Evolutionary conservation across 805 yeast species (phyloP).

Genomic region (Yarrowia sp.): DNA sequence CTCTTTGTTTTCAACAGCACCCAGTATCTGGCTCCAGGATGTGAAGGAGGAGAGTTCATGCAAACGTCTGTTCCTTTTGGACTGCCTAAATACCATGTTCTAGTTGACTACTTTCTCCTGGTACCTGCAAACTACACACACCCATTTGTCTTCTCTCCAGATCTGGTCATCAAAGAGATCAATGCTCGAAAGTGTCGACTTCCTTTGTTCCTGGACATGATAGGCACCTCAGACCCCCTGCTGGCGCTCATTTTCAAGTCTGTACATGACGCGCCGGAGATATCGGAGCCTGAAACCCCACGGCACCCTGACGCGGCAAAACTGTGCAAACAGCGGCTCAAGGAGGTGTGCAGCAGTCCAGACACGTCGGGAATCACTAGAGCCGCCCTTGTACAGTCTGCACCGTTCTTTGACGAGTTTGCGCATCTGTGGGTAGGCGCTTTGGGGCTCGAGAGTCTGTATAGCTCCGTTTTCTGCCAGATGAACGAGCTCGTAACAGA

Average conservation of each 20-base stretch:
- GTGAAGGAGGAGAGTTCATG: slow-evolving; percentile 25
- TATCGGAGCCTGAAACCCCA: background rate
- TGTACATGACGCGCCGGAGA: background rate
- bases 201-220: slow-evolving; percentile 12
- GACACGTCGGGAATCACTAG: slow-evolving; percentile 30
- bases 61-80: slow-evolving; percentile 32
- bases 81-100: slow-evolving; percentile 30
- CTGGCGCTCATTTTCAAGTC: slow-evolving; percentile 14
- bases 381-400: slow-evolving; percentile 30
- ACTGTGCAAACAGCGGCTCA: background rate
- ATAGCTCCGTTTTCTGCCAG: slow-evolving; percentile 32
- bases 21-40: background rate
- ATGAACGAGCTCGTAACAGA: slow-evolving; percentile 28
- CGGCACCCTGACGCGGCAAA: background rate
- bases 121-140: slow-evolving; percentile 29
- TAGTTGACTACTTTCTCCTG: slow-evolving; percentile 29
- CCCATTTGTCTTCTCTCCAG: slow-evolving; percentile 13
- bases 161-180: slow-evolving; percentile 22
- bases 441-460: slow-evolving; percentile 29
- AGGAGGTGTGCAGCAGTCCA: slow-evolving; percentile 10
- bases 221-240: slow-evolving; percentile 1
- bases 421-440: slow-evolving; percentile 31
- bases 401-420: slow-evolving; percentile 31
- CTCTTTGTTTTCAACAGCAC: slow-evolving; percentile 31
- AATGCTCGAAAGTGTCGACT: slow-evolving; percentile 4